Percentiles rank a stretch among this genome's conserved stretches.
Evolutionary conservation across 495 filamentous ascomycete species (phyloP).

Genomic region (Acidiella bohemica): DNA sequence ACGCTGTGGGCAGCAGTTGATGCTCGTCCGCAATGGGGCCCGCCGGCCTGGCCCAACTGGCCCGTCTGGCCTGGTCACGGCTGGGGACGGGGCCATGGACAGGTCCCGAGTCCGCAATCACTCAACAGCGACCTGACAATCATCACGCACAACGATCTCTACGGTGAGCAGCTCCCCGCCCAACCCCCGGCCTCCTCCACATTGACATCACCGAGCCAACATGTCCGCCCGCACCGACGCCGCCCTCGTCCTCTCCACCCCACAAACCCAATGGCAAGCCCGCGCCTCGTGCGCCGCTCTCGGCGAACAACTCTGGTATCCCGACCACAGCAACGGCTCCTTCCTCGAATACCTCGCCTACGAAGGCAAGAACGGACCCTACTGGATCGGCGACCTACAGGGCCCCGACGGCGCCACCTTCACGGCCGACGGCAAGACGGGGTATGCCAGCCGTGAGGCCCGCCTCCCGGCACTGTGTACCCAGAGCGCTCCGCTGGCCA

Average conservation of each 20-base stretch:
- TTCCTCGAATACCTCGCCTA: conserved; percentile 6
- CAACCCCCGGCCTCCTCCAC: not conserved
- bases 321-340: not conserved
- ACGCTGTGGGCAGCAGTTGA: not conserved
- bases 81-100: no score
- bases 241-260: conserved; percentile 6
- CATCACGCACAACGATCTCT: conserved; percentile 11
- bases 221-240: conserved; percentile 8
- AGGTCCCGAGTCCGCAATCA: not conserved
- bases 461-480: conserved; percentile 17
- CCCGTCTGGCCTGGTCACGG: not conserved
- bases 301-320: conserved; percentile 5
- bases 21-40: not conserved
- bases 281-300: conserved; percentile 2
- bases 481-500: conserved; percentile 17
- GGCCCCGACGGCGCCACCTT: conserved; percentile 2
- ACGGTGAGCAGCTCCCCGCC: not conserved
- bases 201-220: conserved; percentile 2
- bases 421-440: conserved; percentile 2
- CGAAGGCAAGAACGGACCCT: conserved; percentile 5
- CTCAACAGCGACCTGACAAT: conserved; percentile 8
- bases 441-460: not conserved
- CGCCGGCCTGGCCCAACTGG: not conserved
- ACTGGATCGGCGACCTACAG: conserved; percentile 10
- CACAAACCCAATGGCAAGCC: conserved; percentile 6